phyloP scores from a whole-genome alignment of 2,329 filamentous ascomycete species.

The Fusarium odoratissimum region DNA sequence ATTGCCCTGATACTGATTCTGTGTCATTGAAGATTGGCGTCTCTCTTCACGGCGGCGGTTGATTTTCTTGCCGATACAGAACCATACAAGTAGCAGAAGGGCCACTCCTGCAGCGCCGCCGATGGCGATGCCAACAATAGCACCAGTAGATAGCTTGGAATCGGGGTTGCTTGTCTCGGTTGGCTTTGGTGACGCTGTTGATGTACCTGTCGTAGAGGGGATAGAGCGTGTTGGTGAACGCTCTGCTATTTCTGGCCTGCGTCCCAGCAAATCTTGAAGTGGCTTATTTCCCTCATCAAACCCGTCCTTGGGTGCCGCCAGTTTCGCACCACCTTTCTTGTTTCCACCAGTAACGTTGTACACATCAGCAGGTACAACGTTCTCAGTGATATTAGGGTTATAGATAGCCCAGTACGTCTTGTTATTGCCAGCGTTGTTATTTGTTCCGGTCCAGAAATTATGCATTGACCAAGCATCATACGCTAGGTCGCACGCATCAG shows the following conservation, averaged over 20 bases:
- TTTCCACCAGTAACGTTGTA: neutral
- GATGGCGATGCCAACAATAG: neutral
- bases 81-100: neutral
- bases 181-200: neutral
- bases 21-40: neutral
- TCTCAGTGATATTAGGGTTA: neutral
- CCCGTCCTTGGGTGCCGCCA: neutral
- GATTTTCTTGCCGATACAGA: neutral
- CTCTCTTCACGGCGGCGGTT: neutral
- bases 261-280: neutral
- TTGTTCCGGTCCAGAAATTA: constrained; percentile 5
- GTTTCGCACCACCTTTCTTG: neutral
- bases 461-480: neutral
- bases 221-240: neutral
- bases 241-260: neutral
- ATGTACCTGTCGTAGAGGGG: neutral
- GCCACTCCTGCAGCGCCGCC: neutral
- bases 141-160: neutral
- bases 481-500: neutral
- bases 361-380: neutral
- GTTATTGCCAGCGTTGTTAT: neutral
- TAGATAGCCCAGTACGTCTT: neutral
- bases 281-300: neutral
- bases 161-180: too few species aligned
- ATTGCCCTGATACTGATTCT: neutral